phyloP scores from a whole-genome alignment of 2,329 filamentous ascomycete genomes.

The Tolypocladium amazonense region DNA sequence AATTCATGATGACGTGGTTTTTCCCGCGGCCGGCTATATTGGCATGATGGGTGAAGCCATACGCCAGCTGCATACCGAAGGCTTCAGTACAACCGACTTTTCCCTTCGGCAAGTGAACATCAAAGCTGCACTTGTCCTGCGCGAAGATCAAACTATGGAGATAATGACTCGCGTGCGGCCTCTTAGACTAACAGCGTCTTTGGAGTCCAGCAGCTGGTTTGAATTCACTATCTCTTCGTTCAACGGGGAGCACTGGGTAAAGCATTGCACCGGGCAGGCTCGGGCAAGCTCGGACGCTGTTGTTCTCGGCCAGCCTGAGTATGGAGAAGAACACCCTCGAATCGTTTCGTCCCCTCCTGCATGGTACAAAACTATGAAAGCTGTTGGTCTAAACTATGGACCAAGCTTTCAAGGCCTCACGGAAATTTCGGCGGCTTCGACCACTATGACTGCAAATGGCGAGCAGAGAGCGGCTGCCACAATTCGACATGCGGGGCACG shows the following conservation, averaged over 20 bases:
- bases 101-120: constrained; percentile 16
- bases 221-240: constrained; percentile 18
- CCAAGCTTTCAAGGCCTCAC: neutral
- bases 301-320: neutral
- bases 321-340: neutral
- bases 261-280: constrained; percentile 4
- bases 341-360: neutral
- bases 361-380: neutral
- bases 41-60: constrained; percentile 17
- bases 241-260: constrained; percentile 10
- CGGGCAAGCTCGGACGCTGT: neutral
- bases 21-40: constrained; percentile 25
- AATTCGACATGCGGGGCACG: neutral
- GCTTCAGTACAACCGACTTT: constrained; percentile 7
- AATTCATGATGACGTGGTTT: constrained; percentile 30
- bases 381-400: neutral
- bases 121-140: constrained; percentile 19
- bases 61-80: constrained; percentile 6
- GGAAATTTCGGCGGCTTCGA: neutral
- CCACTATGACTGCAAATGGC: neutral
- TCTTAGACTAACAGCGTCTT: constrained; percentile 10
- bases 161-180: constrained; percentile 19
- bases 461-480: neutral
- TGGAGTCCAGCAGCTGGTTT: constrained; percentile 15
- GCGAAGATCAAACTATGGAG: constrained; percentile 13